Base-by-base conservation (phyloP, 257 asterid genomes). In the Gentiana dahurica region DNA sequence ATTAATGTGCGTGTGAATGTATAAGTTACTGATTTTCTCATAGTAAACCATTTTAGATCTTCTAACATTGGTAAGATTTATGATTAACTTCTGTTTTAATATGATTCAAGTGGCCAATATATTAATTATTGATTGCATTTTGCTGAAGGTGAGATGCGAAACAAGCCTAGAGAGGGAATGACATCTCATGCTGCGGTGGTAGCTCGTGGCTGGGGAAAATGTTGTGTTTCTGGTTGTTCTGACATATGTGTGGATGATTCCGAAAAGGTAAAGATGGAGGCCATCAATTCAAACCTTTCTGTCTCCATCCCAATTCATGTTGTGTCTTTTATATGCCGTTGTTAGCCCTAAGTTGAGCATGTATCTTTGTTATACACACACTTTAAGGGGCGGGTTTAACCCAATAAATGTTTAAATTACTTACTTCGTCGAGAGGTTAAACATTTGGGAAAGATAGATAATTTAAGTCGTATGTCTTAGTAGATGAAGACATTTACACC, bases 171-270 rank as follows among this genome's bases (percentile, higher is more conserved):
- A 72, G 98, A 96, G 44, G 98, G 98, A 45, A 91, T 91, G 98
- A 91, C 98, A 7, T 91, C 98, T 45, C 98, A 91, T 66, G 98
- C 98, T 2, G 97, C 95, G 6, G 97, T 86, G 37, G 97, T 89
- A 38, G 97, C 97, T 8, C 97, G 97, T 65, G 97, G 95, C 37
- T 89, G 97, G 97, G 97, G 97, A 57, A 89, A 89, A 69, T 89
- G 97, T 67, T 89, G 97, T 44, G 79, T 89, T 54, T 83, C 93
- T 1, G 97, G 97, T 49, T 89, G 97, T 75, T 68, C 93, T 4
- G 95, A 86, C 37, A 80, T 89, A 49, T 93, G 86, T 3, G 94
- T 89, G 12, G 81, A 86, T 53, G 97, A 86, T 55, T 61, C 68
- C 1, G 94, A 83, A 8, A 89, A 78, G 94, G 95, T 89, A 55